phyloP scores from a whole-genome alignment of 2,329 filamentous ascomycete genomes.

The Fusarium protoensiforme region DNA sequence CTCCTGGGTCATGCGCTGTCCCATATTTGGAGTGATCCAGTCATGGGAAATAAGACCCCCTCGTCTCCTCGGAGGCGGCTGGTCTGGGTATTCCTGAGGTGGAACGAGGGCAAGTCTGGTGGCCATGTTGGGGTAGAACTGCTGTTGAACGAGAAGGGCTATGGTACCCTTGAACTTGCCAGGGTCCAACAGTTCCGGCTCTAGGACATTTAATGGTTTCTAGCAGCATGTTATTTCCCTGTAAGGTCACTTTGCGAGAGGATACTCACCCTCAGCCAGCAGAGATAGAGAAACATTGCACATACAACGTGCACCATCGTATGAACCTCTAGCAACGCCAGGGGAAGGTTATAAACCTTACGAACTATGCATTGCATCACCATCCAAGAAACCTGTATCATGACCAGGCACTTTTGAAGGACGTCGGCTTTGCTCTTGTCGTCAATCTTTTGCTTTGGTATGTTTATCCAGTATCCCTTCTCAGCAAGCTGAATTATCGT shows the following conservation, averaged over 20 bases:
- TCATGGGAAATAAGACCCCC: background rate
- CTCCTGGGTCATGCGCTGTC: background rate
- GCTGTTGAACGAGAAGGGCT: slow-evolving; percentile 4
- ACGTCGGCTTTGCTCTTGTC: slow-evolving; percentile 53
- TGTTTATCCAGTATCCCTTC: slow-evolving; percentile 9
- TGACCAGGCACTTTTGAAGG: slow-evolving; percentile 49
- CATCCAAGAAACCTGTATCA: slow-evolving; percentile 54
- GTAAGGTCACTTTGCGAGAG: background rate
- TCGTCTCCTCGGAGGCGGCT: background rate
- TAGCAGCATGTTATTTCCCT: background rate
- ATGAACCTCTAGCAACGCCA: slow-evolving; percentile 51
- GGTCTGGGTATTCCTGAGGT: background rate
- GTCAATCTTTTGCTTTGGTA: slow-evolving; percentile 37
- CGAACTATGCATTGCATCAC: slow-evolving; percentile 48
- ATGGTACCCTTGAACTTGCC: slow-evolving; percentile 9
- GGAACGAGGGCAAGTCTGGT: background rate
- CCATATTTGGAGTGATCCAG: background rate
- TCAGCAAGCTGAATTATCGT: slow-evolving; percentile 9
- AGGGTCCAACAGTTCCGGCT: background rate
- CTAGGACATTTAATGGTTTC: slow-evolving; percentile 28
- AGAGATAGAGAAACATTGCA: slow-evolving; percentile 32
- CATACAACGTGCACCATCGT: slow-evolving; percentile 35
- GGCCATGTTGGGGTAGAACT: slow-evolving; percentile 7
- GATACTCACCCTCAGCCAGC: slow-evolving; percentile 28
- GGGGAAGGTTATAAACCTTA: slow-evolving; percentile 45